Evolutionary conservation across 805 yeast genomes (phyloP).

Genomic region (Hanseniaspora singularis): DNA sequence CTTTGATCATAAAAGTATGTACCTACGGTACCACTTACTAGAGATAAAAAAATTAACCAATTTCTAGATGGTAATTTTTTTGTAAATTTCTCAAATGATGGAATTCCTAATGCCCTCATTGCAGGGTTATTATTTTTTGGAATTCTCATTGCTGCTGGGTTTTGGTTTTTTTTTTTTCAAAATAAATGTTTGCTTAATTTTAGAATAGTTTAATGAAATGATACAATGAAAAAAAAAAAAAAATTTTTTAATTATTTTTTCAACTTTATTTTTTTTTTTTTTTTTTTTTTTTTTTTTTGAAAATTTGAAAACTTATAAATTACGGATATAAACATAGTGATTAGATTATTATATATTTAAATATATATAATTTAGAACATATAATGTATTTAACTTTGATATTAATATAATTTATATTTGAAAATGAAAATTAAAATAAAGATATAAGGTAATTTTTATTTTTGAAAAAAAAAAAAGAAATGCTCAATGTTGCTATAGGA

Average conservation of each 20-base stretch:
- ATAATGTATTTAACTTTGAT: too few species aligned
- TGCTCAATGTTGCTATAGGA: too few species aligned
- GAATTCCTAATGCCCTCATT: constrained; percentile 72
- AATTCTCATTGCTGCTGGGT: not conserved
- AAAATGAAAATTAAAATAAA: too few species aligned
- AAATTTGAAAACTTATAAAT: too few species aligned
- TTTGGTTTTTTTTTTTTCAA: not conserved
- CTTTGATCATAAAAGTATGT: constrained; percentile 68
- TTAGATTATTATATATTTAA: too few species aligned
- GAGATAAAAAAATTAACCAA: constrained; percentile 82
- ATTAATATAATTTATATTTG: too few species aligned
- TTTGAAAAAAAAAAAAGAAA: not conserved
- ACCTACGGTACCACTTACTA: constrained; percentile 55
- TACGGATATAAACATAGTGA: too few species aligned
- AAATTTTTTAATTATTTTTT: too few species aligned
- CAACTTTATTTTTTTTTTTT: too few species aligned
- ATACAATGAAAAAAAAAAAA: too few species aligned
- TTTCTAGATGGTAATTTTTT: constrained; percentile 71
- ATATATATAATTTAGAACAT: too few species aligned
- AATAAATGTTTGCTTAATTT: not conserved
- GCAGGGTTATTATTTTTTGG: constrained; percentile 49
- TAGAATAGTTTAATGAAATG: not conserved
- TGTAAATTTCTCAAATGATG: constrained; percentile 32
- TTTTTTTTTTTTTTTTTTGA: too few species aligned
- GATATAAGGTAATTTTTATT: not conserved